Evolutionary conservation across 176 grass and related monocot species (phyloP), one percentile per base, ranked within the genome.

Genomic region (Eremochloa ophiuroides): DNA sequence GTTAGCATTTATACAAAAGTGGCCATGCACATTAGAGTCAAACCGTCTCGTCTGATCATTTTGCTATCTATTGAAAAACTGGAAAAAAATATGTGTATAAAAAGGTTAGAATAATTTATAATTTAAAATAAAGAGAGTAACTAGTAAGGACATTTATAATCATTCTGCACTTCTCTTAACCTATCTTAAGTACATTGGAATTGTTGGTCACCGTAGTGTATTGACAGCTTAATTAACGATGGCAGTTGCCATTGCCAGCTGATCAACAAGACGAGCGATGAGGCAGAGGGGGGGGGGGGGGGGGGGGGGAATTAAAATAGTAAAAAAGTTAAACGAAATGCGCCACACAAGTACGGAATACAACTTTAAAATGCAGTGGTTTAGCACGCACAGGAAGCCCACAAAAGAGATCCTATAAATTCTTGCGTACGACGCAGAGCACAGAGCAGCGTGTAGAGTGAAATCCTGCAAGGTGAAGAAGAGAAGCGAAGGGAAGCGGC

Each of bases 381-480:
- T 25, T 3, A 47, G 6, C 10, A 31, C 18, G 8, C 1, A 37
- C 29, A 16, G 71, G 30, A 60, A 65, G 0, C 74, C 74, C 40
- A 48, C 64, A 20, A n/a, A 10, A 43, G n/a, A 47, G 15, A 2
- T 4, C 18, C 39, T 85, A 84, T 85, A 85, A 78, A 78, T 50
- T 0, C 30, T 30, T 16, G 18, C 5, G 40, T 29, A 14, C 2
- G 27, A 69, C 5, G 10, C 7, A 12, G 56, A 1, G 7, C 46
- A n/a, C 11, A 39, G 34, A 17, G 48, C 27, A 18, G 11, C 42
- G 46, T 28, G 46, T 28, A 20, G 17, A 8, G 6, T 51, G 48
- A 7, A 20, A 75, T 42, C 47, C 43, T 30, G 22, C 27, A 8
- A 58, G 73, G 37, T 16, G 73, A 27, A 58, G 47, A 27, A 29